Conservation (phyloP, 2,329 filamentous ascomycete species). For the Dendryphion nanum region DNA sequence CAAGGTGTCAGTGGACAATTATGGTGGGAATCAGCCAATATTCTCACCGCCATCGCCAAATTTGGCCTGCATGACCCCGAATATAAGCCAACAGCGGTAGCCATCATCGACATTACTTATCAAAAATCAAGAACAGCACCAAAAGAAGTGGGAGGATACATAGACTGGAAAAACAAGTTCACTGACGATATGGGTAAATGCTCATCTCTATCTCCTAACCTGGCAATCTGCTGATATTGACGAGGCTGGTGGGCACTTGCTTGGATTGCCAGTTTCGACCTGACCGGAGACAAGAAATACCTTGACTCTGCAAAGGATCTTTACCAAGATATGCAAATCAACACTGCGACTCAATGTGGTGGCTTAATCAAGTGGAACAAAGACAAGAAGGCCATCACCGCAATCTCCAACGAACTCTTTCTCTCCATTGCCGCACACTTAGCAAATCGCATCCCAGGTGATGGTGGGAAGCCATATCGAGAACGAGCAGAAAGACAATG, state of each 20-base stretch:
- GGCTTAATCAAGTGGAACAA: slow-evolving; percentile 60
- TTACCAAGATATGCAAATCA: slow-evolving; percentile 57
- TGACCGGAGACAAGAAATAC: slow-evolving; percentile 53
- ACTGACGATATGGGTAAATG: no score
- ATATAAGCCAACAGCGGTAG: slow-evolving; percentile 26
- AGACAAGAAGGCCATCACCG: slow-evolving; percentile 52
- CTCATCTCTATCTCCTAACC: no score
- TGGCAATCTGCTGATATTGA: slow-evolving; percentile 63
- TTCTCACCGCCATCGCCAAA: slow-evolving; percentile 32
- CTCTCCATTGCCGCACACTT: slow-evolving; percentile 54
- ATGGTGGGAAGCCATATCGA: slow-evolving; percentile 44
- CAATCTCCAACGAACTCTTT: slow-evolving; percentile 60
- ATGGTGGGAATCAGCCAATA: slow-evolving; percentile 41
- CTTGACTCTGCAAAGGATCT: slow-evolving; percentile 54
- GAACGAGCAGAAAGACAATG: slow-evolving; percentile 52
- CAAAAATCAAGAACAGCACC: slow-evolving; percentile 25
- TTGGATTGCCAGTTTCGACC: slow-evolving; percentile 57
- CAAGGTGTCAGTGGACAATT: slow-evolving; percentile 9
- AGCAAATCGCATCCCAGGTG: slow-evolving; percentile 47
- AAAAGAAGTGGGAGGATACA: slow-evolving; percentile 42
- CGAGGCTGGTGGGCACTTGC: slow-evolving; percentile 64
- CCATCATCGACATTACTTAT: slow-evolving; percentile 35
- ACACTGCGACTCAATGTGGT: slow-evolving; percentile 48
- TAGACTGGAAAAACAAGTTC: no score
- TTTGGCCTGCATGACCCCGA: slow-evolving; percentile 27